Base-by-base conservation (phyloP, 2,329 filamentous ascomycete genomes). In the Fusarium chlamydosporum region DNA sequence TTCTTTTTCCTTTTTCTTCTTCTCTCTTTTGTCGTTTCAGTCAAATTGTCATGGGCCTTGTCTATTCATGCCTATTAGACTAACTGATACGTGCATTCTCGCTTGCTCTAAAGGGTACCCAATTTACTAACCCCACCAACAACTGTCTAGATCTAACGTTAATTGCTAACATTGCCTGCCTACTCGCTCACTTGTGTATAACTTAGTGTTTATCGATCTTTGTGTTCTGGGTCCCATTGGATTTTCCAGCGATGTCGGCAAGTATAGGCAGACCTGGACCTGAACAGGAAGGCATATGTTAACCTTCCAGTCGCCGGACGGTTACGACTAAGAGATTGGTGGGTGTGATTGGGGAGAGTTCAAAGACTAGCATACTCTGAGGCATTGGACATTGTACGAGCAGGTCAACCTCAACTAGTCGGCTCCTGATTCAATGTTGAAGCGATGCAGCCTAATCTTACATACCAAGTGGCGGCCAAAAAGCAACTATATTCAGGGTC, bases 241-340 rank as follows among this genome's bases (percentile, higher is more conserved):
- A 29, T 29, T 29, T 29, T 4, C 7, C 31, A 56, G 56, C 56
- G 20, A 60, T 46, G 52, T 37, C 35, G 38, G 38, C 35, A 67
- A 58, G 54, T 34, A 65, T 50, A 61, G 65, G 65, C 65, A 61
- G 65, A 68, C 65, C 53, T 51, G 41, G 35, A 42, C 33, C 48
- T 26, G 26, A 43, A 51, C 34, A 37, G 47, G 50, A 52, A 65
- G 46, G 48, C 33, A 48, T 52, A 29, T 43, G 52, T 37, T 47
- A 46, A 41, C 45, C 33, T 31, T 47, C 26, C 26, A 46, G 35
- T 62, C 27, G 26, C 40, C 15, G 16, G 16, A 34, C 18, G 20
- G 26, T 41, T 29, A 20, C 27, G 37, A 41, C 29, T 16, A 41
- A 38, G 40, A 65, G 46, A 20, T 34, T 59, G 61, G 45, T 37